Base-by-base conservation (phyloP, 2,329 filamentous ascomycete genomes). In the Lojkania enalia region DNA sequence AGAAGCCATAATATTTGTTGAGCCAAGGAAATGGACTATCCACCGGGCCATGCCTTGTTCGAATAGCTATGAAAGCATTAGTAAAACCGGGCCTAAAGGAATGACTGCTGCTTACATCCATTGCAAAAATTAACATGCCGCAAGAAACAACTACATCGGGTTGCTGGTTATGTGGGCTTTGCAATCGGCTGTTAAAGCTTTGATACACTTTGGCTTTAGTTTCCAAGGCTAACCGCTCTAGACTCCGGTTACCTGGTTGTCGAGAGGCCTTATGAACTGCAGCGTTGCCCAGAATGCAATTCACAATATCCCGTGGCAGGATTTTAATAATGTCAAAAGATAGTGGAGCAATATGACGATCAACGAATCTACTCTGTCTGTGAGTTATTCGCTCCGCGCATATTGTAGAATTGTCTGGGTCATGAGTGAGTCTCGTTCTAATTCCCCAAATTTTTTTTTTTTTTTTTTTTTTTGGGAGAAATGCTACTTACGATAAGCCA, bases 211-310 rank as follows among this genome's bases (percentile, higher is more conserved):
- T 48, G 32, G 48, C 45, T 38, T 61, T 61, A 4, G 52, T 47
- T 29, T 61, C 56, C 0, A 61, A 35, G 5, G 58, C 56, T 9
- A 59, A 43, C 13, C 46, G 46, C 35, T 59, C 52, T 11, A 55
- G 30, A 4, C 21, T 5, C 2, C 29, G 36, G 35, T 55, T 46
- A 7, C 48, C 51, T 3, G 54, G 51, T 23, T 58, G 44, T 19
- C 54, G 46, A 9, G 46, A 52, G 30, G 54, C 49, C 51, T 54
- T 55, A 39, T 61, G 54, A 7, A 61, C 54, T 14, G 54, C 56
- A 16, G 58, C 45, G 27, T 46, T 57, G 4, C 49, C 58, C 11
- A 61, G 47, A 15, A 61, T 47, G 15, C 58, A 56, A 27, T 55
- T 54, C 4, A 58, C 42, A 3, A 59, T 46, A 23, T 45, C 48